Evolutionary conservation across 2,329 filamentous ascomycete species (phyloP), one percentile per base, ranked within the genome.

Genomic region (Metarhizium sp.): DNA sequence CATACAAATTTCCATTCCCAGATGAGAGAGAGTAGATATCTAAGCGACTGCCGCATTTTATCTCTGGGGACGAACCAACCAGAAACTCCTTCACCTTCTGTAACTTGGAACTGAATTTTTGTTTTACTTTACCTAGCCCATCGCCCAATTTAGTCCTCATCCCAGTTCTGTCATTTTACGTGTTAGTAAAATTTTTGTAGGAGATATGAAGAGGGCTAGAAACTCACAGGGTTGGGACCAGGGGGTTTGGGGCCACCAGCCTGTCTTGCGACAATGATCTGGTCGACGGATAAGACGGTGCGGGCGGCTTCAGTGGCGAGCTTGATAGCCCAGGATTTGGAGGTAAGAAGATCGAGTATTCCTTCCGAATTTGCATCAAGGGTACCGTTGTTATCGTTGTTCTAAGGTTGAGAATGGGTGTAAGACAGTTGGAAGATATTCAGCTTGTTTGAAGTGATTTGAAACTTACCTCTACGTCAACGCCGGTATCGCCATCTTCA

Each of bases 231-330:
- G 75, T 96, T 96, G 63, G 91, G 94, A 50, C 88, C 92, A 34
- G 94, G 94, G 55, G 92, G 92, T 81, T 99, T 99, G 25, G 95
- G 94, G 42, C 94, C 94, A 68, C 94, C 94, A 50, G 95, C 94
- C 76, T 97, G 94, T 75, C 92, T 85, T 60, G 95, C 92, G 56
- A 99, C 94, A 69, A 99, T 99, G 68, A 99, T 99, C 76, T 99
- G 95, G 73, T 99, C 94, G 43, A 99, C 94, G 50, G 91, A 95
- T 61, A 99, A 78, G 34, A 99, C 88, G 50, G 94, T 99, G 66
- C 94, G 83, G 53, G 91, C 92, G 45, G 94, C 87, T 74, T 99
- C 94, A 29, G 92, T 96, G 42, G 94, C 95, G 61, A 99, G 80
- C 76, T 94, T 94, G 73, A 99, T 96, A 50, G 94, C 94, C 92